Base-by-base conservation (phyloP, 208 protist genomes). In the Herpetomonas samuelpessoai region DNA sequence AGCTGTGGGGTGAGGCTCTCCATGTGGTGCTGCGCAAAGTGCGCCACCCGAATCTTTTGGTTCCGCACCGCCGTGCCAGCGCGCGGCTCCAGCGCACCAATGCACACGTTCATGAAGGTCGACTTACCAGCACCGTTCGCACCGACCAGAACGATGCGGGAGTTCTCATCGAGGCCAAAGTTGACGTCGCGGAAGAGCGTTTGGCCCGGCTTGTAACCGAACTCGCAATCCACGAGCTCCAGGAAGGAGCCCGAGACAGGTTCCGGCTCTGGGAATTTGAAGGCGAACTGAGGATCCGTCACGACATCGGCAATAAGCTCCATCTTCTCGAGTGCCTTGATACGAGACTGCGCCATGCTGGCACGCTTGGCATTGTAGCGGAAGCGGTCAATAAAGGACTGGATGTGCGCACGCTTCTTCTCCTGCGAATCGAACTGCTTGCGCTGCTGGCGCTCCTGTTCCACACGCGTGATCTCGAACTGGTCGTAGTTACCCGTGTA, bases 401-500 rank as follows among this genome's bases (percentile, higher is more conserved):
- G 93, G 26, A 98, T 95, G 76, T 97, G 88, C 1, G 81, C 78
- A 10, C 88, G 83, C 66, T 95, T 73, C 57, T 93, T 91, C 64
- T 96, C 83, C 63, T 97, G 94, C 25, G 94, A 74, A 41, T 96
- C 92, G 66, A 81, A 74, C 62, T 89, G 80, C 65, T 92, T 94
- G 62, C 83, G 68, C 73, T 97, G 91, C 68, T 95, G 84, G 46
- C 87, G 84, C 62, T 92, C 60, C 65, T 92, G 75, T 62, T 97
- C 90, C 26, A 88, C 70, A n/a, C 90, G 76, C 6, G 89, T 95
- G 22, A 90, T 71, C 73, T 97, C 92, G 68, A 96, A 97, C 73
- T 90, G 81, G 66, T 98, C 83, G 74, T 98, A 98, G 81, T 98
- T 96, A 52, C 96, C 97, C 12, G 79, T 95, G 74, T 95, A 98